Base-by-base conservation (phyloP, 2,329 filamentous ascomycete genomes). In the Fusarium anguioides region DNA sequence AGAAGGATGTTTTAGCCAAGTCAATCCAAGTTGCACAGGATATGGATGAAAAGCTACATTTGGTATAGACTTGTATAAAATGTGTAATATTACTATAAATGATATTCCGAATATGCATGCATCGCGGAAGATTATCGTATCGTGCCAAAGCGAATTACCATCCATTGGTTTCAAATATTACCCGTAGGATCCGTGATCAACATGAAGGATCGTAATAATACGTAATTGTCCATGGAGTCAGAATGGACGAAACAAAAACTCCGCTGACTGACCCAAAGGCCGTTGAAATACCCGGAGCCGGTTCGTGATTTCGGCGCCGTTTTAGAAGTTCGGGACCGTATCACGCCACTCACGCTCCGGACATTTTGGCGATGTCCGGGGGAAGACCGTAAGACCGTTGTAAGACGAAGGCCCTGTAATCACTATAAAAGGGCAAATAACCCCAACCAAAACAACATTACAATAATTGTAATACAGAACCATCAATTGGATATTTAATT, bases 1-100 rank as follows among this genome's bases (percentile, higher is more conserved):
- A 72, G 46, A 37, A n/a, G 14, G 11, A 26, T 29, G 14, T 69
- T n/a, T 12, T 72, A 6, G 24, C 9, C 1, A 24, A 15, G 14
- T 45, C 62, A 5, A 72, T 72, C 17, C 20, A 61, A 0, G 46
- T 48, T 23, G 69, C 70, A 0, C 47, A 11, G 24, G 64, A 60
- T 21, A 54, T 64, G n/a, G 66, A 70, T 42, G 20, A 33, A 23
- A 51, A 21, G 26, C 24, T 70, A 15, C 24, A 53, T 24, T 12
- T 47, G n/a, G 46, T 42, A 40, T 66, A 39, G 44, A 33, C 10
- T 26, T 44, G 36, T 40, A 26, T 9, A 10, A 24, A 33, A 26
- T 15, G 9, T 40, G 46, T 36, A 60, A 29, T 29, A 21, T 35
- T 27, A 31, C 27, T 27, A 31, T 20, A 5, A 8, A 17, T 27